phyloP scores from a whole-genome alignment of 768 basidiomycete species.

The Rhodotorula toruloides region DNA sequence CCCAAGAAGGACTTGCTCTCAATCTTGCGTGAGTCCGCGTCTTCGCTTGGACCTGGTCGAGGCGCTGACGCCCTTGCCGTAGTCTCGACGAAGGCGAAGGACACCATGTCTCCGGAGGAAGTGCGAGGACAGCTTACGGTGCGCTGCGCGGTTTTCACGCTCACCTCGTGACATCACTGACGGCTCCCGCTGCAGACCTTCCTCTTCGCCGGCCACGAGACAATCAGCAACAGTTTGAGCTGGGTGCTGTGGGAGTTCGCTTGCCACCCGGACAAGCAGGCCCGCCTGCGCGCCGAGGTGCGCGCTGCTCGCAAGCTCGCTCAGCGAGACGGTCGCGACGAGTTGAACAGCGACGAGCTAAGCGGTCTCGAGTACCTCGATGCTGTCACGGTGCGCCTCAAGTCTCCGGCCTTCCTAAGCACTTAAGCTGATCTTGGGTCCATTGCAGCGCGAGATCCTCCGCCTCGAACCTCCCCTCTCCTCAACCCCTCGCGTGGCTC shows the following conservation, averaged over 20 bases:
- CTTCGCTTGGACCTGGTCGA: background rate
- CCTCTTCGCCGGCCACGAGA: slow-evolving; percentile 26
- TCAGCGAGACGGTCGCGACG: background rate
- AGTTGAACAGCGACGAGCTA: slow-evolving; percentile 2
- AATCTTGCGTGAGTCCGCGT: background rate
- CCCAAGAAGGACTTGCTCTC: slow-evolving; percentile 12
- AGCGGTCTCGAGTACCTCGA: slow-evolving; percentile 11
- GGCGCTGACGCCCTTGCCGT: background rate
- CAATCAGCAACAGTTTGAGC: background rate
- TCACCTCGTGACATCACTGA: too few relatives aligned
- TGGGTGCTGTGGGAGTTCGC: slow-evolving; percentile 10
- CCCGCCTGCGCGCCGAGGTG: slow-evolving; percentile 4
- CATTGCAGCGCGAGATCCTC: slow-evolving; percentile 56
- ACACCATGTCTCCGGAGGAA: slow-evolving; percentile 14
- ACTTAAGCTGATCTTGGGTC: too few relatives aligned
- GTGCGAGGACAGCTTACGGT: slow-evolving; percentile 24
- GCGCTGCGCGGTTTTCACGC: background rate
- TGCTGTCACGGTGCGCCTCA: slow-evolving; percentile 9
- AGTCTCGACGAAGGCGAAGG: slow-evolving; percentile 4
- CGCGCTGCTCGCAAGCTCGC: background rate
- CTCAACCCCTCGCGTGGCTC: slow-evolving; percentile 68
- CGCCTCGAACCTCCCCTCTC: slow-evolving; percentile 75
- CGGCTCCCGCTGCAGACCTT: background rate
- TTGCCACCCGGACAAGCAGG: background rate
- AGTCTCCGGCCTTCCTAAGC: background rate